These are phyloP conservation scores for Datisca glomerata DNA, from an alignment of 306 rosid genomes.

Conservation along the genomic window DNA sequence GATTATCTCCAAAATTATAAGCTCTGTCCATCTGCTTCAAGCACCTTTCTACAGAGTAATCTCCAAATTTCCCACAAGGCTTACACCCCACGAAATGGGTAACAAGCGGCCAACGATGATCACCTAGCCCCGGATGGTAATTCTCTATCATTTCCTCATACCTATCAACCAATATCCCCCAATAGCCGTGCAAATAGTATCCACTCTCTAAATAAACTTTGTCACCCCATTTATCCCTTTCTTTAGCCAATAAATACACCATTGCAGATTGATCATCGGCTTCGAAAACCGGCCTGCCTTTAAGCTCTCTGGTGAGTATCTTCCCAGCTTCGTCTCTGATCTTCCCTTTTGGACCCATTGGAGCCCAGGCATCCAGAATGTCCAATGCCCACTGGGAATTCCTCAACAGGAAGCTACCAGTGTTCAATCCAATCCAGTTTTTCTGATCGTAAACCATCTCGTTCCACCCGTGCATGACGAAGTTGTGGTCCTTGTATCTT, in stretches of 20 bases:
- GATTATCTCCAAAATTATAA: conserved; percentile 74
- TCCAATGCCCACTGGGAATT: conserved; percentile 77
- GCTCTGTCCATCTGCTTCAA: conserved; percentile 83
- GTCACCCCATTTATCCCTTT: conserved; percentile 44
- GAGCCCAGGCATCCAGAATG: conserved; percentile 81
- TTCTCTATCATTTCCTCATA: conserved; percentile 65
- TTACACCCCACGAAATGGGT: conserved; percentile 90
- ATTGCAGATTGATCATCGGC: conserved; percentile 80
- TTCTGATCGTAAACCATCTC: conserved; percentile 73
- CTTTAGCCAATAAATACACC: conserved; percentile 50
- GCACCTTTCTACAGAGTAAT: conserved; percentile 67
- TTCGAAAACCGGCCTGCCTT: conserved; percentile 59
- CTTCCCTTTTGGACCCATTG: conserved; percentile 84
- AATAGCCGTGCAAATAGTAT: conserved; percentile 74
- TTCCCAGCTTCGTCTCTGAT: conserved; percentile 71
- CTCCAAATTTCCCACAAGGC: conserved; percentile 84
- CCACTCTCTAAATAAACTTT: conserved; percentile 59
- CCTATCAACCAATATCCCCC: conserved; percentile 74
- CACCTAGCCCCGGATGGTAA: conserved; percentile 62
- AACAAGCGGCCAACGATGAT: conserved; percentile 79
- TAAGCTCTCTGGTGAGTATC: conserved; percentile 45
- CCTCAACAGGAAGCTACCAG: conserved; percentile 57
- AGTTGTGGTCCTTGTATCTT: conserved; percentile 42
- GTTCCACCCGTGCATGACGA: conserved; percentile 79
- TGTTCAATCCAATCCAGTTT: conserved; percentile 82